Conservation (phyloP, 257 asterid genomes). For the Fraxinus quadrangulata region DNA sequence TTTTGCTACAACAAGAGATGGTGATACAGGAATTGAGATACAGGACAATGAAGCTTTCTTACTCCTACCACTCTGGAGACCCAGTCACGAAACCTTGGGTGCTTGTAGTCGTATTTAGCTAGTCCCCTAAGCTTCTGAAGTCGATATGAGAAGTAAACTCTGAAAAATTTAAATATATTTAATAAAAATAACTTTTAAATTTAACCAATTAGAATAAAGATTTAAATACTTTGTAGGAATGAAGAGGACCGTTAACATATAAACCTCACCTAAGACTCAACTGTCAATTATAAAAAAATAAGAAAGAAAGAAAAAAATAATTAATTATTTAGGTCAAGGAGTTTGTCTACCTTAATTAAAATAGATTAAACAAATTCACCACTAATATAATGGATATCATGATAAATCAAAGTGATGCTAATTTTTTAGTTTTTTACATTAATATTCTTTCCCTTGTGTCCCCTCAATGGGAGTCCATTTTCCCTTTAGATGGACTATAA, state of each 20-base stretch:
- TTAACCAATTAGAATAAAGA: background rate
- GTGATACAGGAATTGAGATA: no score
- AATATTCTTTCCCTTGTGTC: slow-evolving; percentile 19
- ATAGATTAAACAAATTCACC: slow-evolving; percentile 5
- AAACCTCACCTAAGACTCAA: background rate
- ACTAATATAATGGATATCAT: slow-evolving; percentile 14
- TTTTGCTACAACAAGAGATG: no score
- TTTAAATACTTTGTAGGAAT: background rate
- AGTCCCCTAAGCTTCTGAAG: no score
- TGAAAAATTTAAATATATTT: no score
- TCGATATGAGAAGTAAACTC: background rate
- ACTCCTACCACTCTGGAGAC: no score
- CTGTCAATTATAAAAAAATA: background rate
- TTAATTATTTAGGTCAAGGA: background rate
- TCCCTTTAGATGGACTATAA: slow-evolving; percentile 8
- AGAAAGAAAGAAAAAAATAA: background rate
- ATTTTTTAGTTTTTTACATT: background rate
- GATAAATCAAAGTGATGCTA: slow-evolving; percentile 25
- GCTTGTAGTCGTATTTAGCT: no score
- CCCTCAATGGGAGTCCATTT: slow-evolving; percentile 25
- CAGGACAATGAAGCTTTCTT: no score
- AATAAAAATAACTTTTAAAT: no score
- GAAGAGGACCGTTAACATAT: background rate
- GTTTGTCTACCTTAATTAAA: slow-evolving; percentile 9
- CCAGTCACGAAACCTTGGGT: no score